These are phyloP conservation scores for Daldinia decipiens DNA, from an alignment of 495 filamentous ascomycete genomes.

Conservation along the genomic window DNA sequence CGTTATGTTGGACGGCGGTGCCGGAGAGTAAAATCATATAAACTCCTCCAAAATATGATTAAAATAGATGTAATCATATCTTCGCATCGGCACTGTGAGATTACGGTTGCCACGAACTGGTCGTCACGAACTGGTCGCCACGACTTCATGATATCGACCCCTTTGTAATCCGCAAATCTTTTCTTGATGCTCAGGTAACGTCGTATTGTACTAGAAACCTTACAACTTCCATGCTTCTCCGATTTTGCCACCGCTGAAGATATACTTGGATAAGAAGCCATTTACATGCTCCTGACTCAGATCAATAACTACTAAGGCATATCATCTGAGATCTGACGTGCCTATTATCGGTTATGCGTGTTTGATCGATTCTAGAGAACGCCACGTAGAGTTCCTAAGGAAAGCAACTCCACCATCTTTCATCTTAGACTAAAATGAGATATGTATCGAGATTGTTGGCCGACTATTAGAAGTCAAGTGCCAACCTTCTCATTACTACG, in stretches of 20 bases:
- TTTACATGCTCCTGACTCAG: conserved; percentile 1
- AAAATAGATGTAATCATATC: background rate
- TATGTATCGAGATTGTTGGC: background rate
- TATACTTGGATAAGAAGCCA: background rate
- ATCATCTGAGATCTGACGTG: background rate
- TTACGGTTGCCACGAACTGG: background rate
- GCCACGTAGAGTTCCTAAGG: background rate
- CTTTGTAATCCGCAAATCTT: conserved; percentile 19
- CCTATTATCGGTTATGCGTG: conserved; percentile 1
- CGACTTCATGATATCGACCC: background rate
- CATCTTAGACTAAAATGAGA: conserved; percentile 2
- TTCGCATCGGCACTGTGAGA: conserved; percentile 15
- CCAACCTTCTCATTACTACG: background rate
- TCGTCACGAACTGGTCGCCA: conserved; percentile 10
- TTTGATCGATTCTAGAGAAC: conserved; percentile 1
- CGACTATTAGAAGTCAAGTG: background rate
- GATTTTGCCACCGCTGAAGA: conserved; percentile 8
- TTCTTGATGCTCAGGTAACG: conserved; percentile 20
- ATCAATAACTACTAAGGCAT: background rate
- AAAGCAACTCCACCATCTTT: background rate
- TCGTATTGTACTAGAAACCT: conserved; percentile 18
- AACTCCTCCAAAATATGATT: background rate
- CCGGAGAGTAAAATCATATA: conserved; percentile 1
- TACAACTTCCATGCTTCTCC: background rate
- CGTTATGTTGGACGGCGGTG: conserved; percentile 6